Percentiles rank a stretch among this genome's conserved stretches.
Conservation (phyloP, 768 basidiomycete genomes). For the Lactarius psammicola region DNA sequence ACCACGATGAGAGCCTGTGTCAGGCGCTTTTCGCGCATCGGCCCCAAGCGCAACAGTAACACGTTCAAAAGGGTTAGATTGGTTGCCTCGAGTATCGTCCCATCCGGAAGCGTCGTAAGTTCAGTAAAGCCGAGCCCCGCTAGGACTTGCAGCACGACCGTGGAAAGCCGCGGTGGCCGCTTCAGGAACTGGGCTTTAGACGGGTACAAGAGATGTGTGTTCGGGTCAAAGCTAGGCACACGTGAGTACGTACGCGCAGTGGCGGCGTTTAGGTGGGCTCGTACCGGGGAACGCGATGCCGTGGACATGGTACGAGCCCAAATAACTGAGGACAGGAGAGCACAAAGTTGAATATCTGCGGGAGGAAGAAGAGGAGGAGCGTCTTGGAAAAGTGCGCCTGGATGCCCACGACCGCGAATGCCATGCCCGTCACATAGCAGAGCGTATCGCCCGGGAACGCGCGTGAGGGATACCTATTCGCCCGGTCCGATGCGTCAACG, state of each 20-base stretch:
- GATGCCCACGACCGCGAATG: slow-evolving; percentile 96
- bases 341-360: slow-evolving; percentile 97
- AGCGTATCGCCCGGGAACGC: slow-evolving; percentile 96
- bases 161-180: slow-evolving; percentile 55
- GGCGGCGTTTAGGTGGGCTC: slow-evolving; percentile 28
- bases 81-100: slow-evolving; percentile 65
- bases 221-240: slow-evolving; percentile 60
- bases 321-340: slow-evolving; percentile 94
- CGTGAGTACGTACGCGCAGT: background rate
- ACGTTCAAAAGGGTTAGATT: slow-evolving; percentile 93
- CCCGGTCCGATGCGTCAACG: slow-evolving; percentile 5
- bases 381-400: slow-evolving; percentile 98
- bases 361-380: slow-evolving; percentile 91
- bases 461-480: slow-evolving; percentile 86
- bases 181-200: slow-evolving; percentile 63
- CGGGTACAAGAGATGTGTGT: slow-evolving; percentile 76
- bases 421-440: slow-evolving; percentile 98
- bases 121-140: slow-evolving; percentile 64
- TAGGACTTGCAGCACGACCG: slow-evolving; percentile 56
- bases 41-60: slow-evolving; percentile 74
- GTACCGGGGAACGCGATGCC: slow-evolving; percentile 90
- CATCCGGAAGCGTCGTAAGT: slow-evolving; percentile 53
- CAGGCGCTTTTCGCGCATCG: slow-evolving; percentile 81
- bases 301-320: slow-evolving; percentile 87
- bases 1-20: slow-evolving; percentile 69